Evolutionary conservation across 768 basidiomycete genomes (phyloP), one percentile per base, ranked within the genome.

Genomic region (Xerocomellus amylosporus): DNA sequence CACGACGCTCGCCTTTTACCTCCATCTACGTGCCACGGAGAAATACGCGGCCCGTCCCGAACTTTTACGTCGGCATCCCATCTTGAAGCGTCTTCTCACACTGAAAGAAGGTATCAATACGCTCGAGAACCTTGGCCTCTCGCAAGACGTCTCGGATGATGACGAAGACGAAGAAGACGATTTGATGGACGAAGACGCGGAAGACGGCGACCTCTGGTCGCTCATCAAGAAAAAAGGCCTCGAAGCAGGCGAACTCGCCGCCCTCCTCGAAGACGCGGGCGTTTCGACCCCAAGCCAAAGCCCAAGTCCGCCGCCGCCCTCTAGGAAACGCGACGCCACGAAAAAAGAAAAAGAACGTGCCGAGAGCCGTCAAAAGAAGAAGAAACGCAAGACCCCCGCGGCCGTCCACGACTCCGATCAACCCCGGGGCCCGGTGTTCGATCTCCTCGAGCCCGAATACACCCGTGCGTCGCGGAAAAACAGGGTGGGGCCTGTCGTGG

Each of bases 1-100:
- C 19, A 90, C 93, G 1, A 87, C 85, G 2, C 85, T 98, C 42
- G 90, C 94, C 1, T 98, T 94, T 74, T 98, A 96, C 73, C 75
- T 98, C 38, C 85, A 94, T 69, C 78, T 98, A n/a, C 84, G 90
- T 17, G 77, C 88, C 22, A 80, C 79, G 38, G 76, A 81, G 56
- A 82, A 87, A 71, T 84, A 85, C 66, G 76, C 80, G 8, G 76
- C 77, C 51, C 79, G 77, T 34, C 87, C 82, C 10, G 79, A 82
- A 55, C 79, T 81, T 37, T 79, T 92, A 51, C 83, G 80, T 65
- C 71, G 76, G 15, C 87, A 86, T 65, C 88, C 90, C 5, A 84
- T 93, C 61, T 77, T 92, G 54, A 72, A 76, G 30, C 87, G 93
- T 10, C 79, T 98, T 4, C 76, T 96, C 30, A 79, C 84, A 14